phyloP scores from a whole-genome alignment of 192 early-diverging fungal species.

The Linnemannia schmuckeri region DNA sequence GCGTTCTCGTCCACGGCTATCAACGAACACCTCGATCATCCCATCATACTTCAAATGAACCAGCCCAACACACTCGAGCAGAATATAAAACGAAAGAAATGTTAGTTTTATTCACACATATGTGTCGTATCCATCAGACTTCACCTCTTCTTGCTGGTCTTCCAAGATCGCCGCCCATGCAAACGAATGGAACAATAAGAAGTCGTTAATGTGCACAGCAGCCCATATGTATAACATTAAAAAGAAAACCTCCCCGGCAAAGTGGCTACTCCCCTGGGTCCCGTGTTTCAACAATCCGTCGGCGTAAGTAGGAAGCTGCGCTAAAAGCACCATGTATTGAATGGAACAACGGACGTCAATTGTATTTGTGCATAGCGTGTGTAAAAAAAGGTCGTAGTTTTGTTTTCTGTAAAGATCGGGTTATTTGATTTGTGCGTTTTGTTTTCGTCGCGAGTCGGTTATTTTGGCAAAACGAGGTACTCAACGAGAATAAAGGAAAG shows the following conservation, averaged over 20 bases:
- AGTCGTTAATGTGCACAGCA: neutral
- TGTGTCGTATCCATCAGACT: too few species aligned
- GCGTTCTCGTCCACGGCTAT: too few species aligned
- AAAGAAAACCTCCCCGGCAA: neutral
- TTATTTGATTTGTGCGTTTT: neutral
- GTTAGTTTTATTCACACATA: too few species aligned
- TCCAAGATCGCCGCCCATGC: neutral
- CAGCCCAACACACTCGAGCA: too few species aligned
- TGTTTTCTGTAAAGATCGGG: neutral
- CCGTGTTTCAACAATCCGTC: neutral
- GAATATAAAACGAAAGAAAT: too few species aligned
- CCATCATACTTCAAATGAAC: too few species aligned
- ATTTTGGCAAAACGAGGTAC: neutral
- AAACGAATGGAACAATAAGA: neutral
- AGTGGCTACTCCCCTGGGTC: constrained; percentile 3
- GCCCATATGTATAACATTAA: neutral
- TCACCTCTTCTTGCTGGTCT: neutral
- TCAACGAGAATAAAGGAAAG: neutral
- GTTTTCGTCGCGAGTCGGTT: neutral
- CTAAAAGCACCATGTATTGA: neutral
- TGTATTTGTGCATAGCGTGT: neutral
- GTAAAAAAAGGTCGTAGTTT: neutral
- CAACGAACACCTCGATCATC: too few species aligned
- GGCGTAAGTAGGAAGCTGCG: constrained; percentile 2
- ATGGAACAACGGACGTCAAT: neutral